A percentile compares a stretch with the other conserved stretches of the same genome.
Evolutionary conservation across 2,329 filamentous ascomycete species (phyloP).

Genomic region (Pestalotiopsis sp.): DNA sequence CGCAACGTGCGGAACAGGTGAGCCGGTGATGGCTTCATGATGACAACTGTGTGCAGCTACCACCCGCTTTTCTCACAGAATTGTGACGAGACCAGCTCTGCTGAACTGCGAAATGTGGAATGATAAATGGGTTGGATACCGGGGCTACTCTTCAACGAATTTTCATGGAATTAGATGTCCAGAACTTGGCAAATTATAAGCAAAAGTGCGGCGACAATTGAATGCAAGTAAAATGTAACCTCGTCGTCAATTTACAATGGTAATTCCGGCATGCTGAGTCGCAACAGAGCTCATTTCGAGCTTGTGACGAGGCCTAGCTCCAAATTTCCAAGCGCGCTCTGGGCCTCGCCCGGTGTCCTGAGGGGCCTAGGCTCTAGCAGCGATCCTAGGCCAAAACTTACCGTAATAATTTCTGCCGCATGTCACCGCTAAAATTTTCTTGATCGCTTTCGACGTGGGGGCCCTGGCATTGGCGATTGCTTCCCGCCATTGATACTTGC

Average conservation of each 20-base stretch:
- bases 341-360: too few relatives aligned
- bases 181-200: too few relatives aligned
- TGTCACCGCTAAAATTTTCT: constrained; percentile 53
- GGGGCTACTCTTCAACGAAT: too few relatives aligned
- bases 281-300: neutral
- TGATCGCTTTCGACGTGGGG: constrained; percentile 12
- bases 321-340: neutral
- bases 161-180: too few relatives aligned
- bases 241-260: too few relatives aligned
- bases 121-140: too few relatives aligned
- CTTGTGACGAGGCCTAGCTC: neutral
- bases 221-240: too few relatives aligned
- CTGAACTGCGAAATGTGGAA: neutral
- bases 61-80: neutral
- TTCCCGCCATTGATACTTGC: neutral
- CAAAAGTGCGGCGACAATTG: too few relatives aligned
- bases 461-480: neutral
- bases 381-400: neutral
- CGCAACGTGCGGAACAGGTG: constrained; percentile 54
- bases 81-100: neutral
- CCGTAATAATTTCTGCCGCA: constrained; percentile 39
- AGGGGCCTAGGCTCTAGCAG: neutral
- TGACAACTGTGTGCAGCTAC: neutral
- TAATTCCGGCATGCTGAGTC: neutral
- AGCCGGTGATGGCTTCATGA: constrained; percentile 20